These are phyloP conservation scores for Ascoidea rubescens DNA, from an alignment of 805 yeast species.

Conservation along the genomic window DNA sequence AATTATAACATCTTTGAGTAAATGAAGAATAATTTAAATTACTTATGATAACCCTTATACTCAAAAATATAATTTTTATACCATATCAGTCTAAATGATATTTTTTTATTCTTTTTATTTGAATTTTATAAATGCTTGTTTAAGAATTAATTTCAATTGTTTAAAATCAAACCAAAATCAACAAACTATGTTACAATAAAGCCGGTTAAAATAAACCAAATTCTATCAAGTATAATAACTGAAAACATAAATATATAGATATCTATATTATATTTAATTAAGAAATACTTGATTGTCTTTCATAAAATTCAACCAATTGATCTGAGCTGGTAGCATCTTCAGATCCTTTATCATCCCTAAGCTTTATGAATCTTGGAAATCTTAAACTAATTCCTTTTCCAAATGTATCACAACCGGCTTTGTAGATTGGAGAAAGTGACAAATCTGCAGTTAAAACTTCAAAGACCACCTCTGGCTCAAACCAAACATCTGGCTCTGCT, in stretches of 20 bases:
- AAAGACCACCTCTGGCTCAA: conserved; percentile 72
- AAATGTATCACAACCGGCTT: conserved; percentile 60
- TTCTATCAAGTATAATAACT: no score
- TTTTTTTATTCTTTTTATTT: no score
- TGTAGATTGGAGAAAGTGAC: conserved; percentile 77
- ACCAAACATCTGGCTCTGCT: conserved; percentile 87
- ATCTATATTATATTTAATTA: not conserved
- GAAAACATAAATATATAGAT: not conserved
- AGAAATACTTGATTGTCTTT: conserved; percentile 37
- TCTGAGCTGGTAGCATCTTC: conserved; percentile 82
- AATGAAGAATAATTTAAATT: no score
- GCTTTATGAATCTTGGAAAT: conserved; percentile 74
- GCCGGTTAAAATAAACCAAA: no score
- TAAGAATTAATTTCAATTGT: no score
- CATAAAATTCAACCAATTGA: conserved; percentile 74
- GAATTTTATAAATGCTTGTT: no score
- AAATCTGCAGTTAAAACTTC: conserved; percentile 89
- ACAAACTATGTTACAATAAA: no score
- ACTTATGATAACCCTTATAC: no score
- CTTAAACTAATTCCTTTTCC: conserved; percentile 80
- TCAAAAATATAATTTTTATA: no score
- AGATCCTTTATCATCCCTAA: conserved; percentile 74
- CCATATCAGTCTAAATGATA: no score
- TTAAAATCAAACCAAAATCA: no score
- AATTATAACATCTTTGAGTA: no score